Conservation (phyloP, 768 basidiomycete genomes). For the Mycena metata region DNA sequence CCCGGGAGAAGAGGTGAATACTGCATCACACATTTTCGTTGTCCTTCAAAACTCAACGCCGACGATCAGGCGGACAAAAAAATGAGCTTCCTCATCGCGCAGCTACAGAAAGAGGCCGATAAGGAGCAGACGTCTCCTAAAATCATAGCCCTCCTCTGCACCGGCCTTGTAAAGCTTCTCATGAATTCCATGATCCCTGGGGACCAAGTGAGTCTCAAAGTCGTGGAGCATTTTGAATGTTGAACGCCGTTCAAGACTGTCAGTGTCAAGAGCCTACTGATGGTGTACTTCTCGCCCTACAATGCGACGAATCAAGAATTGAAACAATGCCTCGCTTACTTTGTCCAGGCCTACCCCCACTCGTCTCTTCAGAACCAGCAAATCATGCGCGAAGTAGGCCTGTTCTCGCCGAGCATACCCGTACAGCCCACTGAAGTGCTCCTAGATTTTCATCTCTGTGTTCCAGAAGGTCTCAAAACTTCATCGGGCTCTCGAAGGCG, state of each 20-base stretch:
- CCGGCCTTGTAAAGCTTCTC: conserved; percentile 90
- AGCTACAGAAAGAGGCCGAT: conserved; percentile 65
- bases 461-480: conserved; percentile 64
- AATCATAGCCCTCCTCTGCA: conserved; percentile 77
- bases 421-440: background rate
- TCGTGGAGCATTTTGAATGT: conserved; percentile 54
- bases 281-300: conserved; percentile 82
- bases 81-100: conserved; percentile 67
- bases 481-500: conserved; percentile 66
- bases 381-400: conserved; percentile 73
- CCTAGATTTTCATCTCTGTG: conserved; percentile 68
- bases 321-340: conserved; percentile 88
- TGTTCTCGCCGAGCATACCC: background rate
- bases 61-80: conserved; percentile 51
- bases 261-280: conserved; percentile 52
- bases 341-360: conserved; percentile 89
- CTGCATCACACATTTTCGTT: background rate
- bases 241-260: conserved; percentile 57
- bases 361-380: conserved; percentile 82
- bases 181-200: conserved; percentile 82
- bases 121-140: conserved; percentile 48
- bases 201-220: conserved; percentile 65
- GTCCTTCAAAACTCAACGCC: background rate
- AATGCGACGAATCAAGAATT: conserved; percentile 87
- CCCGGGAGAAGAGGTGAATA: conserved; percentile 44